These are phyloP conservation scores for Hericium coralloides DNA, from an alignment of 768 basidiomycete species.

Conservation along the genomic window DNA sequence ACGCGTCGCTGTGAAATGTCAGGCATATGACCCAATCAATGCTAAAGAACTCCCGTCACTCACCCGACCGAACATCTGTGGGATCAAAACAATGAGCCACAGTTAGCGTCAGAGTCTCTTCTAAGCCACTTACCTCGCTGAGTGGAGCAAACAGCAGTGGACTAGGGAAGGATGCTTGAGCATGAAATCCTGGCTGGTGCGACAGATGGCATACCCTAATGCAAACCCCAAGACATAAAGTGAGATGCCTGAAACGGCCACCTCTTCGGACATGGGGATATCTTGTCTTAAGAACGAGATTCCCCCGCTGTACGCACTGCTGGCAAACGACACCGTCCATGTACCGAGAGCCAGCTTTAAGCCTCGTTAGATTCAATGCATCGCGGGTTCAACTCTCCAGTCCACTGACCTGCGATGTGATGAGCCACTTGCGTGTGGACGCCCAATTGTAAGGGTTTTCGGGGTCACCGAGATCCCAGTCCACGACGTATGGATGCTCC, in stretches of 20 bases:
- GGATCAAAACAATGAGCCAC: too few species aligned
- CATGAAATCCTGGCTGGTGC: neutral
- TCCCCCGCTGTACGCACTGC: slow-evolving; percentile 48
- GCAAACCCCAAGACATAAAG: slow-evolving; percentile 59
- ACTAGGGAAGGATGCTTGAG: slow-evolving; percentile 16
- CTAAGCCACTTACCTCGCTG: slow-evolving; percentile 34
- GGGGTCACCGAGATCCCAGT: slow-evolving; percentile 41
- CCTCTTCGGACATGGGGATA: slow-evolving; percentile 38
- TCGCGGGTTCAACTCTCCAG: neutral
- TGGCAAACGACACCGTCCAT: slow-evolving; percentile 51
- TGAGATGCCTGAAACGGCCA: slow-evolving; percentile 51
- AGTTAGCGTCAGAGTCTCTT: too few species aligned
- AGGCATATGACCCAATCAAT: neutral
- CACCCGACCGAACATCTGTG: slow-evolving; percentile 45
- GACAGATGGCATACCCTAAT: slow-evolving; percentile 26
- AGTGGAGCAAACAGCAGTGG: slow-evolving; percentile 50
- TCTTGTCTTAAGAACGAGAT: slow-evolving; percentile 34
- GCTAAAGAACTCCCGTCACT: slow-evolving; percentile 10
- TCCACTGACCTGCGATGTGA: slow-evolving; percentile 39
- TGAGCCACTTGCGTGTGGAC: slow-evolving; percentile 38
- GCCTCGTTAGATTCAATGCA: neutral
- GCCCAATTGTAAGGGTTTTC: slow-evolving; percentile 53
- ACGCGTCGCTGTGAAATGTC: slow-evolving; percentile 32
- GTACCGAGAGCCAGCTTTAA: slow-evolving; percentile 35
- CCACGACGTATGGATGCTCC: slow-evolving; percentile 44